Percentiles rank a stretch among this genome's conserved stretches.
phyloP scores from a whole-genome alignment of 75 land plant genomes.

The Azolla pinnata region DNA sequence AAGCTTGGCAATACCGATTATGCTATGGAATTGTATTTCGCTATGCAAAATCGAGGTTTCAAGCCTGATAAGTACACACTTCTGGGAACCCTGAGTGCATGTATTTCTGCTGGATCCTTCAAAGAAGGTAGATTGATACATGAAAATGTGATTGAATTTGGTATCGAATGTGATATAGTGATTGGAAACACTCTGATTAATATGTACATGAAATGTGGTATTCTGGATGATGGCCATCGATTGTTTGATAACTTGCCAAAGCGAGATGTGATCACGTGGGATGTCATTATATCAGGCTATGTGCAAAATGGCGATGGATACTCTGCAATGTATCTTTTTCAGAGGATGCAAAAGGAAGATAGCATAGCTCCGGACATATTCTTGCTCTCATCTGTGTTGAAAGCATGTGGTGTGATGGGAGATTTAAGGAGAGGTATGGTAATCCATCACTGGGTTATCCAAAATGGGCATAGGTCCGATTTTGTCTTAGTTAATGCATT shows the following conservation, averaged over 20 bases:
- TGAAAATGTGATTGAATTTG: constrained; percentile 25
- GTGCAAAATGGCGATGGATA: not conserved
- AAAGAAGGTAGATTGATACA: constrained; percentile 13
- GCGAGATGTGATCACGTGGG: constrained; percentile 51
- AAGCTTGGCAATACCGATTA: constrained; percentile 1
- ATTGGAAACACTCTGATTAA: constrained; percentile 44
- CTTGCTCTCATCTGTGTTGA: not conserved
- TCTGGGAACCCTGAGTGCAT: not conserved
- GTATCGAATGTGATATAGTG: constrained; percentile 37
- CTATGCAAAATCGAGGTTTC: not conserved
- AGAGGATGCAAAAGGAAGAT: not conserved
- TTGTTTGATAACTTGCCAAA: constrained; percentile 26
- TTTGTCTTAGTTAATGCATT: constrained; percentile 27
- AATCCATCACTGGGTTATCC: not conserved
- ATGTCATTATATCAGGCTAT: constrained; percentile 8
- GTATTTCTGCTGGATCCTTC: not conserved
- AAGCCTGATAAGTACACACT: constrained; percentile 12
- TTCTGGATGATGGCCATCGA: constrained; percentile 32
- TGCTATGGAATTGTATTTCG: constrained; percentile 9
- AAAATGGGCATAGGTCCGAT: constrained; percentile 9
- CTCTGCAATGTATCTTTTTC: not conserved
- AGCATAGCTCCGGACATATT: not conserved
- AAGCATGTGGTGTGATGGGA: not conserved
- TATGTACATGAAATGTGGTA: constrained; percentile 47
- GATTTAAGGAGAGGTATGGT: not conserved